Evolutionary conservation across 2,329 filamentous ascomycete genomes (phyloP).

Genomic region (Zasmidium angulare): DNA sequence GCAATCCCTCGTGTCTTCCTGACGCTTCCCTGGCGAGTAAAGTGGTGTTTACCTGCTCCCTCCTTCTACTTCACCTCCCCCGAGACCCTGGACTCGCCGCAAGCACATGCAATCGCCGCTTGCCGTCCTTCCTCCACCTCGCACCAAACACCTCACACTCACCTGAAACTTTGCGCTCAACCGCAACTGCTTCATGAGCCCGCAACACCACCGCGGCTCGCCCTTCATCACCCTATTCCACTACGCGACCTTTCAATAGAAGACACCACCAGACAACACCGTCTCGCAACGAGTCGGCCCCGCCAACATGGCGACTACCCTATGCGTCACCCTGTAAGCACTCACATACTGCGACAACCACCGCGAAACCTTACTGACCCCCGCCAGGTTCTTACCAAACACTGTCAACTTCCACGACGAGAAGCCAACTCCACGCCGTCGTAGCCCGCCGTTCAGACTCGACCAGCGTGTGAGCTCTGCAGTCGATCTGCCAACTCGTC

Average conservation of each 20-base stretch:
- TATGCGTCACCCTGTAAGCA: constrained; percentile 36
- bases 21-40: too few relatives aligned
- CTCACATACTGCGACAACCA: too few relatives aligned
- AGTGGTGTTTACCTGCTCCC: too few relatives aligned
- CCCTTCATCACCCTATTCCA: neutral
- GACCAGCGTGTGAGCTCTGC: constrained; percentile 48
- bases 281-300: neutral
- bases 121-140: neutral
- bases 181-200: neutral
- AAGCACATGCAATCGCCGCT: constrained; percentile 9
- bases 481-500: constrained; percentile 30
- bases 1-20: too few relatives aligned
- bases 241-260: neutral
- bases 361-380: constrained; percentile 7
- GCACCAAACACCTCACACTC: neutral
- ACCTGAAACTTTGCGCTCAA: neutral
- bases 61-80: neutral
- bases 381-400: constrained; percentile 80
- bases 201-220: neutral
- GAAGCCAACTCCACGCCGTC: constrained; percentile 27
- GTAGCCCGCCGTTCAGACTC: constrained; percentile 20
- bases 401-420: constrained; percentile 72
- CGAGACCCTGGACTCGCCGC: neutral
- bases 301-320: constrained; percentile 29
- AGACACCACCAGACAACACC: neutral